Base-by-base conservation (phyloP, 1,284 basidiomycete species). In the Puccinia hordei region DNA sequence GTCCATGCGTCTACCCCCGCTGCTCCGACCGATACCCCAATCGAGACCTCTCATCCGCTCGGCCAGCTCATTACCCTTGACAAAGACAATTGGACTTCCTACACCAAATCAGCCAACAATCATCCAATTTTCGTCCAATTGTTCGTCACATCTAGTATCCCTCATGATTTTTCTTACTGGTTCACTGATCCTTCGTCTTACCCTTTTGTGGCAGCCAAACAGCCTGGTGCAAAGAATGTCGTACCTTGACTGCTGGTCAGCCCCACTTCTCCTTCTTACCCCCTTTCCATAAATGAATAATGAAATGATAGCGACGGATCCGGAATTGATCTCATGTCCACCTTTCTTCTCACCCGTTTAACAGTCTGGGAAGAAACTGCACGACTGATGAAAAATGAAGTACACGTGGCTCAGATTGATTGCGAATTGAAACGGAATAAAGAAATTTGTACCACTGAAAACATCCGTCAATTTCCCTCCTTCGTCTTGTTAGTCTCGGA, bases 151-250 rank as follows among this genome's bases (percentile, higher is more conserved):
- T 38, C 8, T 53, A 10, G 30, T 66, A 9, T 46, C 63, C 63
- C 22, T 1, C 41, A n/a, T n/a, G n/a, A n/a, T n/a, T n/a, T 22
- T 46, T 12, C 61, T 38, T 19, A 38, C 71, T 57, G 27, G 49
- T 0, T 38, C 30, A n/a, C 38, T 49, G 66, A 10, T 22, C 24
- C 46, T 17, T 24, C 13, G 9, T n/a, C n/a, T n/a, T n/a, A n/a
- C n/a, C n/a, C 41, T 27, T 19, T 49, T 57, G 6, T 65, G 24
- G 12, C 13, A 80, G 77, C 38, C 44, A 61, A 35, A 61, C 69
- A 9, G 66, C 77, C 15, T 80, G 77, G 77, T 80, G 77, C 61
- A 59, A 51, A 59, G 66, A 80, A 13, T 80, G 77, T 73, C 77
- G 66, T 2, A 46, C n/a, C 24, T 41, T 80, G 12, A n/a, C 27